Evolutionary conservation across 768 basidiomycete species (phyloP).

Genomic region (Russula griseocarnosa): DNA sequence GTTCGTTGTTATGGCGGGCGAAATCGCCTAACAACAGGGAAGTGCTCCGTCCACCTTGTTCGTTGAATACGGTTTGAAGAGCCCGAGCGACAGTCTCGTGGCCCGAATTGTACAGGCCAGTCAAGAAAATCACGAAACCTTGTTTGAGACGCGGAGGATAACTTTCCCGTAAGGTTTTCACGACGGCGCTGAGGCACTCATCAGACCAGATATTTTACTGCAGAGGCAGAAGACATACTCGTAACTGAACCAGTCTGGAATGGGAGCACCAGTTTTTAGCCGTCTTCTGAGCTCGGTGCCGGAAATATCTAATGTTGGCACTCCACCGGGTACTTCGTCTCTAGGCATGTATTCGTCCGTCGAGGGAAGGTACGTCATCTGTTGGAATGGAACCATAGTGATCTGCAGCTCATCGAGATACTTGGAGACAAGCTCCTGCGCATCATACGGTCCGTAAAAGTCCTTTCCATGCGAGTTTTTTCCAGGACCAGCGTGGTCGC

Average conservation of each 20-base stretch:
- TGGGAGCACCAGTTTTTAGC: slow-evolving; percentile 83
- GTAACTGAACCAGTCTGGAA: slow-evolving; percentile 99
- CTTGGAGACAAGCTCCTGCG: slow-evolving; percentile 87
- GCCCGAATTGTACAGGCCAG: slow-evolving; percentile 92
- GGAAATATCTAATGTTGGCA: slow-evolving; percentile 93
- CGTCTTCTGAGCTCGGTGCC: slow-evolving; percentile 94
- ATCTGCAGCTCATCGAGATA: slow-evolving; percentile 91
- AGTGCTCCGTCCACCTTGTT: slow-evolving; percentile 94
- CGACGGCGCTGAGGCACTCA: slow-evolving; percentile 60
- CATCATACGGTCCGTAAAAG: slow-evolving; percentile 96
- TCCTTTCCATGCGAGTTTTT: slow-evolving; percentile 95
- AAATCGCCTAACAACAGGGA: slow-evolving; percentile 91
- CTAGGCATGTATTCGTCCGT: slow-evolving; percentile 93
- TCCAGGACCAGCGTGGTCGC: slow-evolving; percentile 94
- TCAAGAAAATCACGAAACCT: slow-evolving; percentile 92
- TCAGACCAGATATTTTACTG: not conserved
- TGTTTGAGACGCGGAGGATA: slow-evolving; percentile 96
- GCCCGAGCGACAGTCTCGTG: slow-evolving; percentile 91
- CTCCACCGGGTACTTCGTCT: slow-evolving; percentile 90
- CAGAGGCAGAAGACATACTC: slow-evolving; percentile 54
- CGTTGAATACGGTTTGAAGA: slow-evolving; percentile 85
- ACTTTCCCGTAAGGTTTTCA: slow-evolving; percentile 89
- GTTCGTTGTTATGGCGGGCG: slow-evolving; percentile 64
- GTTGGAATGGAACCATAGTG: slow-evolving; percentile 96
- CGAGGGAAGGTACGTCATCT: slow-evolving; percentile 94